These are phyloP conservation scores for Yamadazyma sp. DNA, from an alignment of 1,139 yeast genomes.

Conservation along the genomic window DNA sequence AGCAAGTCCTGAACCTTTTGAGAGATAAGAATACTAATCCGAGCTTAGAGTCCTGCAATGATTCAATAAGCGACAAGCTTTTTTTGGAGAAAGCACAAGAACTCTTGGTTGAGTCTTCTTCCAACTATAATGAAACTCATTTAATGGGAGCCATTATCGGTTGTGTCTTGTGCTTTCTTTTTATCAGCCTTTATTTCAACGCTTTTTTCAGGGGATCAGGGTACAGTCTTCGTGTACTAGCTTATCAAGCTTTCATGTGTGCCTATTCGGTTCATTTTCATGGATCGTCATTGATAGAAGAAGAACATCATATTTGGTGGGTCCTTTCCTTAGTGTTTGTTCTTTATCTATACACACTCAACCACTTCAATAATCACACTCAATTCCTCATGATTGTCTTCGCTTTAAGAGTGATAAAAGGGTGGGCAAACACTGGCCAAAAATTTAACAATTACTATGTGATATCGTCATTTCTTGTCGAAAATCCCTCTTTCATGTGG, in stretches of 20 bases:
- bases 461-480: conserved; percentile 46
- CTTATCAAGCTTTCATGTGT: conserved; percentile 34
- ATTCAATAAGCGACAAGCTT: conserved; percentile 22
- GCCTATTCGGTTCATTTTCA: conserved; percentile 63
- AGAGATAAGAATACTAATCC: conserved; percentile 9
- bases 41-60: neutral
- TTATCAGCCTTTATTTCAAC: conserved; percentile 20
- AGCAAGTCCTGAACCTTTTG: conserved; percentile 51
- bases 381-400: conserved; percentile 32
- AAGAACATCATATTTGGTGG: conserved; percentile 98
- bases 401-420: conserved; percentile 62
- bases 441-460: conserved; percentile 54
- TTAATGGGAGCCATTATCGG: conserved; percentile 50
- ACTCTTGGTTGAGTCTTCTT: conserved; percentile 62
- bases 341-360: conserved; percentile 7
- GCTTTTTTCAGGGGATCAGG: conserved; percentile 7
- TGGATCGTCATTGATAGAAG: conserved; percentile 94
- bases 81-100: conserved; percentile 55
- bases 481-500: conserved; percentile 47
- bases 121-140: conserved; percentile 63
- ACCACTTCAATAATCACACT: conserved; percentile 9
- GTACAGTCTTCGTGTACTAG: conserved; percentile 16
- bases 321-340: conserved; percentile 50
- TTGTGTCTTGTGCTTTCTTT: conserved; percentile 28
- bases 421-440: conserved; percentile 93